phyloP scores from a whole-genome alignment of 2,329 filamentous ascomycete species.

The Exophiala aquamarina region DNA sequence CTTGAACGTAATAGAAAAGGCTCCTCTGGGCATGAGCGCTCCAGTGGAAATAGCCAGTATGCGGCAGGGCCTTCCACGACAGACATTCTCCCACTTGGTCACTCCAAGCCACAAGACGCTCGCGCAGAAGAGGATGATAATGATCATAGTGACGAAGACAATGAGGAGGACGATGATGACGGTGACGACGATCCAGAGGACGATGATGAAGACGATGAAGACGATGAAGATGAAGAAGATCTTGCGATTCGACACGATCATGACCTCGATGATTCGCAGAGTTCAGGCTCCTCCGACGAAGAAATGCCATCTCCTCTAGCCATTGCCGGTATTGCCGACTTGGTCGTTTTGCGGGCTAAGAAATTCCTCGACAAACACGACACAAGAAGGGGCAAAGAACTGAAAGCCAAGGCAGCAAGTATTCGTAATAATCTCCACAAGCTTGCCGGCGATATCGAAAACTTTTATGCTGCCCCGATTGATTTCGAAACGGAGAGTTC shows the following conservation, averaged over 20 bases:
- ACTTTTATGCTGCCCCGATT: slow-evolving; percentile 57
- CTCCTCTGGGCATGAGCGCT: neutral
- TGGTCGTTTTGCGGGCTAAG: slow-evolving; percentile 75
- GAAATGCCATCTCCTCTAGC: slow-evolving; percentile 38
- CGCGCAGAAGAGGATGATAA: slow-evolving; percentile 36
- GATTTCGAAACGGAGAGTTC: slow-evolving; percentile 51
- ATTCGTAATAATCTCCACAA: slow-evolving; percentile 72
- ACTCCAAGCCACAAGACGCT: neutral
- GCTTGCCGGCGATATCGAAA: slow-evolving; percentile 70
- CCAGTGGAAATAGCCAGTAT: too few relatives aligned
- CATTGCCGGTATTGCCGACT: slow-evolving; percentile 61
- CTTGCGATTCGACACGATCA: slow-evolving; percentile 55
- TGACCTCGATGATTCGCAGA: slow-evolving; percentile 64
- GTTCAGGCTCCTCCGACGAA: slow-evolving; percentile 57
- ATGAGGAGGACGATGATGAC: slow-evolving; percentile 56
- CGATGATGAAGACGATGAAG: slow-evolving; percentile 42
- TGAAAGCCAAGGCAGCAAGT: slow-evolving; percentile 75
- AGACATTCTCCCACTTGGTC: neutral
- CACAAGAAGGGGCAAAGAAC: slow-evolving; percentile 67
- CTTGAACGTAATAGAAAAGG: slow-evolving; percentile 26
- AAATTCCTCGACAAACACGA: slow-evolving; percentile 84
- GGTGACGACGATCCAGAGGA: slow-evolving; percentile 51
- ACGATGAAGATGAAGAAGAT: slow-evolving; percentile 51
- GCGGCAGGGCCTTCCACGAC: too few relatives aligned
- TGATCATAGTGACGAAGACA: slow-evolving; percentile 46